A percentile compares a stretch with the other conserved stretches of the same genome.
These are phyloP conservation scores for Dactylella cylindrospora DNA, from an alignment of 2,329 filamentous ascomycete species.

Conservation along the genomic window DNA sequence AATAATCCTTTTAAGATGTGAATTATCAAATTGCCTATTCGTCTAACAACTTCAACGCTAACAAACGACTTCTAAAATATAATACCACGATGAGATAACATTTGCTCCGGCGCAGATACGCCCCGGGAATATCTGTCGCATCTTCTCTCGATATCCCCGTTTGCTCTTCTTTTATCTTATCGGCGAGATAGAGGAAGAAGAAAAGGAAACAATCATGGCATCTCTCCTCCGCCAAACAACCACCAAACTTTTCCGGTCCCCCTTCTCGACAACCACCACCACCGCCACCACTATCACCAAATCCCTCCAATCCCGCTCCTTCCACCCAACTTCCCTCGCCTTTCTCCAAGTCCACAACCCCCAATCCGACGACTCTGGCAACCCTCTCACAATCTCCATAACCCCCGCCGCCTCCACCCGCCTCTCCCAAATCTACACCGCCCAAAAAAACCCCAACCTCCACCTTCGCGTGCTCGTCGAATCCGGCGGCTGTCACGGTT, in stretches of 20 bases:
- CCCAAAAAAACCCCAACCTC: slow-evolving; percentile 72
- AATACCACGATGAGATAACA: no score
- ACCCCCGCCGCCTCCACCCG: slow-evolving; percentile 53
- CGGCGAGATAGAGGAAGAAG: slow-evolving; percentile 49
- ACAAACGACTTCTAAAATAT: no score
- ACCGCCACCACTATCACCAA: not conserved
- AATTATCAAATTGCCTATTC: no score
- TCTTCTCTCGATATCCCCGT: no score
- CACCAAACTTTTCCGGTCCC: no score
- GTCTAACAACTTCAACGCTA: no score
- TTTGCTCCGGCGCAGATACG: no score
- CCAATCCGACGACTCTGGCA: slow-evolving; percentile 47
- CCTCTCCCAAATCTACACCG: slow-evolving; percentile 72
- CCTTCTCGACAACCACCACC: not conserved
- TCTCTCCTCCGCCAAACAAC: slow-evolving; percentile 1
- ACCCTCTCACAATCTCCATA: slow-evolving; percentile 47
- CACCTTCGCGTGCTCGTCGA: slow-evolving; percentile 91
- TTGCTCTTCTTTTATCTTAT: no score
- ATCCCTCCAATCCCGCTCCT: slow-evolving; percentile 1
- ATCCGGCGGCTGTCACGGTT: slow-evolving; percentile 93
- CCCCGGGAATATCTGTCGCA: no score
- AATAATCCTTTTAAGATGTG: no score
- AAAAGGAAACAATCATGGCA: slow-evolving; percentile 26
- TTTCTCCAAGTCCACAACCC: slow-evolving; percentile 30
- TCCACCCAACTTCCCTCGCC: slow-evolving; percentile 1